Evolutionary conservation across 805 yeast species (phyloP), one percentile per base, ranked within the genome.

Genomic region (Peterozyma xylosa): DNA sequence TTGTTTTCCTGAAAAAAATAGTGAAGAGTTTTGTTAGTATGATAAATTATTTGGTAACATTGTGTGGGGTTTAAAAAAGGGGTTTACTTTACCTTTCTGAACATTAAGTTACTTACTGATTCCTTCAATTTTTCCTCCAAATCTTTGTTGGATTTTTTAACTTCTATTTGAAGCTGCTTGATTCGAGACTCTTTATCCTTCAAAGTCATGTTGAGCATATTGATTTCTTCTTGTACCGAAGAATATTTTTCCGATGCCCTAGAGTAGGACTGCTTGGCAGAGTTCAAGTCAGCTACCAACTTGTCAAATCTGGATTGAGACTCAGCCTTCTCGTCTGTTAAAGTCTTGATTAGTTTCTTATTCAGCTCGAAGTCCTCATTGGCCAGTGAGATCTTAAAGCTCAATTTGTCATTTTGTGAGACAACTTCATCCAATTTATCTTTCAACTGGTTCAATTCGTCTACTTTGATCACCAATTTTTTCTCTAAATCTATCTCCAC

Each of bases 121-220:
- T 52, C 52, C 3, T 57, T 50, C 18, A 73, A 42, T 46, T 66
- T 70, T 5, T 50, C 49, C 37, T 67, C 68, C 16, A 72, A 48
- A 17, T 56, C 60, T 37, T 60, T 48, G 29, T 60, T 67, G 11
- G 67, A 59, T 10, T 44, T 42, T 2, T 50, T 45, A 11, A 68
- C 44, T 46, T 62, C 58, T 7, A 46, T 45, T 47, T 69, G 56
- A 14, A 68, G 48, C 1, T 49, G 46, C 11, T 51, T 45, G 11
- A 73, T 58, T 43, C 62, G 59, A 11, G 41, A 38, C 13, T 71
- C 70, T 42, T 71, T 72, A 2, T 51, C 50, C 36, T 53, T 54
- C 10, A 63, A 38, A 13, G 56, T 36, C 1, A 51, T 42, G 30
- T 57, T 64, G 37, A 66, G 41, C 48, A 55, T 48, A 29, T 50